Conservation (phyloP, 495 filamentous ascomycete genomes). For the Neurospora sp. region DNA sequence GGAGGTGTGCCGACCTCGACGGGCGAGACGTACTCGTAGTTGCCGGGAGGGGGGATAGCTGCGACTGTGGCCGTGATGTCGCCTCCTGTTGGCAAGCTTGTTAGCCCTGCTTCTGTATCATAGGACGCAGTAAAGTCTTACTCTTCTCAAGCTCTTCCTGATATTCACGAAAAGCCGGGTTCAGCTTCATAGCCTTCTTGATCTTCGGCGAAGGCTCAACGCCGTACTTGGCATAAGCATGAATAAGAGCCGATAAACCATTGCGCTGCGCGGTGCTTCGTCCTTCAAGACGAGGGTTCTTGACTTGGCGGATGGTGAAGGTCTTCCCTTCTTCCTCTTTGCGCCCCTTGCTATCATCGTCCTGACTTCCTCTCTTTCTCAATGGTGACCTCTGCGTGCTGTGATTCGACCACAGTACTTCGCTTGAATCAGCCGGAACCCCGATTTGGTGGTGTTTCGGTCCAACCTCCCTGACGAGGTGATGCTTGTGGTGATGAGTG, state of each 20-base stretch:
- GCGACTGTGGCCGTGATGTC: constrained; percentile 30
- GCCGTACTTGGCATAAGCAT: constrained; percentile 49
- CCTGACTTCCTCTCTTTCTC: neutral
- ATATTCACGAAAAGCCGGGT: neutral
- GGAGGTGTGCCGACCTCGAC: constrained; percentile 47
- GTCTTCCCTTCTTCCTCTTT: neutral
- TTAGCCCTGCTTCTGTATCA: neutral
- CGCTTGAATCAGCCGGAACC: neutral
- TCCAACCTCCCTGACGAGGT: neutral
- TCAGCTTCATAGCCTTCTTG: constrained; percentile 17
- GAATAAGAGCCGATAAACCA: constrained; percentile 40
- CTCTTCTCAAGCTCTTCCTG: neutral
- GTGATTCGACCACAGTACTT: neutral
- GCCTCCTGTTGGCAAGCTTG: constrained; percentile 15
- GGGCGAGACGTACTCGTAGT: constrained; percentile 52
- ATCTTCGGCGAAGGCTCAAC: constrained; percentile 20
- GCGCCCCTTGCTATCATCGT: neutral
- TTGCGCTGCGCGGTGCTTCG: constrained; percentile 6
- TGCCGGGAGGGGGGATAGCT: constrained; percentile 42
- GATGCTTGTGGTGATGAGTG: neutral
- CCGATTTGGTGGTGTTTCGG: neutral
- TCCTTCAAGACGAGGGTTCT: constrained; percentile 30
- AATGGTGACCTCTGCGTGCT: neutral
- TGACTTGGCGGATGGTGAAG: constrained; percentile 44
- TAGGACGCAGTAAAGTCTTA: neutral